Evolutionary conservation across 306 rosid genomes (phyloP), one percentile per base, ranked within the genome.

Genomic region (Vachellia collinsii): DNA sequence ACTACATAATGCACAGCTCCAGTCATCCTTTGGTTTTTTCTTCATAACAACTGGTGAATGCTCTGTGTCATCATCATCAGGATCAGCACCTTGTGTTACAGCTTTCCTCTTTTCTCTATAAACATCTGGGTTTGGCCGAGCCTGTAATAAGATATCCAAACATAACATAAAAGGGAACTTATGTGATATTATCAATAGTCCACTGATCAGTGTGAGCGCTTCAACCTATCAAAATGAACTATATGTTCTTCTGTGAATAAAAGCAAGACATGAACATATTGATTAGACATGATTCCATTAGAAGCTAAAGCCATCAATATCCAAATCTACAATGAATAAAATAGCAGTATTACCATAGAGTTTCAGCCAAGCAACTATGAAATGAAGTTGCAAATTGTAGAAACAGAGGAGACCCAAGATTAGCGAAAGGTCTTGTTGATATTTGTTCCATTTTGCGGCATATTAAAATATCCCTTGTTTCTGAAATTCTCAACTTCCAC

Each of bases 1-100:
- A 2, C 53, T 80, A 86, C 97, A 94, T 1, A 90, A 51, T 1
- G 81, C 86, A 78, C 98, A 94, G 58, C 87, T 92, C 94, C 89
- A 92, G 68, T 84, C 89, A 46, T 80, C 86, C 81, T 78, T 85
- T 64, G 83, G 75, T 76, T 83, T 86, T 80, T 88, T 86, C 78
- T 64, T 84, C 82, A 82, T 43, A 76, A 75, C 48, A 69, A 25
- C 66, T 6, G 81, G 83, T 72, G 37, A 66, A 23, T 75, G 34
- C 79, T 80, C 81, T 9, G 25, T 9, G 8, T 17, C n/a, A 22
- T 39, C 58, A 19, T 34, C 81, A 50, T 14, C 13, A 22, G 36
- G 51, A 19, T 39, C 79, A 13, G 58, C 42, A 10, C 78, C 67
- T 16, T 84, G 74, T 13, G 58, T 12, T 39, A 29, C 72, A 2